These are phyloP conservation scores for Pyrenopolyporus hunteri DNA, from an alignment of 495 filamentous ascomycete genomes.

Conservation along the genomic window DNA sequence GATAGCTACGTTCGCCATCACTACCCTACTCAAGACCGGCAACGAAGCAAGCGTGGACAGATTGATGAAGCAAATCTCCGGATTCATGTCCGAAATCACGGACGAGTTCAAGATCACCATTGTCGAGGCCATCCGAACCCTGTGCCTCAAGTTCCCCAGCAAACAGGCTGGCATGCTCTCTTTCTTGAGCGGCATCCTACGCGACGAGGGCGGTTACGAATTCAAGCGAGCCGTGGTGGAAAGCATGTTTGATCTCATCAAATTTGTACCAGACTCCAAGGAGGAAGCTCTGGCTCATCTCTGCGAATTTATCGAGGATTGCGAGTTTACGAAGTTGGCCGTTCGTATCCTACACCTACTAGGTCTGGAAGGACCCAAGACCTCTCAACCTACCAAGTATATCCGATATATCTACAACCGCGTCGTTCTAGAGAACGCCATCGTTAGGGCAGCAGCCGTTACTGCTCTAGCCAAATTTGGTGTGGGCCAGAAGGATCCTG, in stretches of 20 bases:
- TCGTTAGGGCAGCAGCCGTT: constrained; percentile 93
- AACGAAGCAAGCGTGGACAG: constrained; percentile 97
- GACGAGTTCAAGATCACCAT: constrained; percentile 99
- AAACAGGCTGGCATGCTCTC: constrained; percentile 98
- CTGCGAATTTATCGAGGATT: constrained; percentile 99
- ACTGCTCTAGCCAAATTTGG: constrained; percentile 97
- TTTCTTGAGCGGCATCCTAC: constrained; percentile 91
- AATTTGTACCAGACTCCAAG: constrained; percentile 97
- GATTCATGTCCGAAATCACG: constrained; percentile 97
- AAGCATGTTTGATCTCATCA: constrained; percentile 99
- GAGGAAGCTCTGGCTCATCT: constrained; percentile 96
- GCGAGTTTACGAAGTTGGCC: constrained; percentile 98
- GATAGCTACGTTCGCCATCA: constrained; percentile 98
- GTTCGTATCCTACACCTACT: constrained; percentile 93
- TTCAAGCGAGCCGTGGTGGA: constrained; percentile 98
- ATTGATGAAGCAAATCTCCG: constrained; percentile 96
- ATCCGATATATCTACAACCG: constrained; percentile 99
- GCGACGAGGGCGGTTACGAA: constrained; percentile 97
- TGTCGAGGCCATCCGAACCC: constrained; percentile 93
- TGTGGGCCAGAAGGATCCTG: constrained; percentile 93
- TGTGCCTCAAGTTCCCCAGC: constrained; percentile 96
- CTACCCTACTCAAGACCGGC: constrained; percentile 95
- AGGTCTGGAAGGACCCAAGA: constrained; percentile 93
- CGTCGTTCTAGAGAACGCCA: constrained; percentile 95
- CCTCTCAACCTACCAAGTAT: constrained; percentile 94